phyloP scores from a whole-genome alignment of 345 rosid species.

The Microcos paniculata region DNA sequence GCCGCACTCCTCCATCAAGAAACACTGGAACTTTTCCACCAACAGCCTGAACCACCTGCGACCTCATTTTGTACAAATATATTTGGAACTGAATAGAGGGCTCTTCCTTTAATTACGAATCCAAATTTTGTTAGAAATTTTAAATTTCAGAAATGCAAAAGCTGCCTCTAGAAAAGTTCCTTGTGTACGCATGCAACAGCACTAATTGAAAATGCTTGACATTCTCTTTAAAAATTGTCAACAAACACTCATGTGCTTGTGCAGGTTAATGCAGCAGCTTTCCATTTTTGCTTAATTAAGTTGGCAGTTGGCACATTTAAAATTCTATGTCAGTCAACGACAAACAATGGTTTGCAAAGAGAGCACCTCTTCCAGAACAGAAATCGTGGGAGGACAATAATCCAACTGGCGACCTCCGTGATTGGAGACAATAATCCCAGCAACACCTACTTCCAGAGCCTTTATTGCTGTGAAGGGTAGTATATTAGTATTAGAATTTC shows the following conservation, averaged over 20 bases:
- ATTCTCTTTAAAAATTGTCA: not conserved
- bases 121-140: too few relatives aligned
- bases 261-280: not conserved
- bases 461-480: constrained; percentile 42
- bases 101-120: too few relatives aligned
- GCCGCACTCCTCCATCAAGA: constrained; percentile 81
- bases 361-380: constrained; percentile 60
- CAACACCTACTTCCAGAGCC: constrained; percentile 54
- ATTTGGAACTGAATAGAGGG: not conserved
- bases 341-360: too few relatives aligned
- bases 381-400: constrained; percentile 52
- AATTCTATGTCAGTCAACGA: not conserved
- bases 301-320: not conserved
- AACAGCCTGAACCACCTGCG: constrained; percentile 75
- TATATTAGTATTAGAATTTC: constrained; percentile 1
- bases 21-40: constrained; percentile 70
- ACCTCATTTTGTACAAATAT: not conserved
- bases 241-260: not conserved
- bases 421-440: constrained; percentile 67
- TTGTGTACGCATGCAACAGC: too few relatives aligned
- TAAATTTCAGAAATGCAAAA: not conserved
- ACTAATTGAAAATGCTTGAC: not conserved
- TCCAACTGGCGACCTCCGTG: constrained; percentile 74
- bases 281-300: too few relatives aligned
- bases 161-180: not conserved